Evolutionary conservation across 305 asterid genomes (phyloP).

Genomic region (Fraxinus ornus): DNA sequence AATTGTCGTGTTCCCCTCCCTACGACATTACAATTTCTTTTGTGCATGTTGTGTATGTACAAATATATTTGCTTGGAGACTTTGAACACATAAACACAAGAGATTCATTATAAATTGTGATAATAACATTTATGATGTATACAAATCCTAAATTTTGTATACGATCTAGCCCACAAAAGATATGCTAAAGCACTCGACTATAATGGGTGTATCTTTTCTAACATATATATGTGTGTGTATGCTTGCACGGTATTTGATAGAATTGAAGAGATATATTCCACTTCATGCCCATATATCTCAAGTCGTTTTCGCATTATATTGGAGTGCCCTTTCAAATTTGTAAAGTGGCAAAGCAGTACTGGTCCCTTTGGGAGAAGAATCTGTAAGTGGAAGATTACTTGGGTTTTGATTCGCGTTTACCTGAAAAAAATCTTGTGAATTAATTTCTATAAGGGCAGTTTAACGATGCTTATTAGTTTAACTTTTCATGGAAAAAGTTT

Average conservation of each 20-base stretch:
- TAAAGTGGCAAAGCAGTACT: constrained; percentile 33
- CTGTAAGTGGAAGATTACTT: constrained; percentile 50
- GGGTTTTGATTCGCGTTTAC: constrained; percentile 34
- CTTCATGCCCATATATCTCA: constrained; percentile 6
- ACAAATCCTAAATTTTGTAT: not conserved
- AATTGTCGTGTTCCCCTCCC: not conserved
- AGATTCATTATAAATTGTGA: too few species aligned
- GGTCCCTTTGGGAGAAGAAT: constrained; percentile 50
- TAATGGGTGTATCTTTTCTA: not conserved
- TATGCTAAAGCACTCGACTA: not conserved
- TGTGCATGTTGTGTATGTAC: not conserved
- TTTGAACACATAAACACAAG: too few species aligned
- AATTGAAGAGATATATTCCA: not conserved
- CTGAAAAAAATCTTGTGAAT: not conserved
- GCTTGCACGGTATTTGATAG: not conserved
- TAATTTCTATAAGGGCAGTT: not conserved
- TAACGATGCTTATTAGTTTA: too few species aligned
- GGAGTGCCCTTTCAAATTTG: constrained; percentile 40
- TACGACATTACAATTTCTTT: not conserved
- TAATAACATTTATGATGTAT: not conserved
- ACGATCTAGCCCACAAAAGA: not conserved
- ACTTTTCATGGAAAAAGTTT: not conserved
- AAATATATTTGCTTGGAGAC: not conserved
- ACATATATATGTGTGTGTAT: not conserved
- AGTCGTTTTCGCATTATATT: constrained; percentile 37